These are phyloP conservation scores for Lachnellula hyalina DNA, from an alignment of 2,329 filamentous ascomycete species.

Conservation along the genomic window DNA sequence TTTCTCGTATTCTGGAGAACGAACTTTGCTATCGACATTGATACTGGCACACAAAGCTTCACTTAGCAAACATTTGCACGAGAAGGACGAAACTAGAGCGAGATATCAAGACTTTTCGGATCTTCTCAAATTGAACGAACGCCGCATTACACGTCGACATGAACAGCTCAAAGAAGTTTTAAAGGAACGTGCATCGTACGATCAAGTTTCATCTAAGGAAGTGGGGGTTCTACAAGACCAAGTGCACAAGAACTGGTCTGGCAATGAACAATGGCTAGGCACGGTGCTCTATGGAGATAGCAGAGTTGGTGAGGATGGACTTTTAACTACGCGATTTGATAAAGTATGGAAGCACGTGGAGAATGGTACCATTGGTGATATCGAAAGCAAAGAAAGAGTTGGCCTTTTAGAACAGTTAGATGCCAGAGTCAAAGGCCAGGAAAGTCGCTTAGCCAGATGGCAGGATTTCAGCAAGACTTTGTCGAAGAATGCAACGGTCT, in stretches of 20 bases:
- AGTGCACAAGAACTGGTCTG: constrained; percentile 71
- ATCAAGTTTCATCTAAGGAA: constrained; percentile 13
- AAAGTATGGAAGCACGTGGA: constrained; percentile 66
- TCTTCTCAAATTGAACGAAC: constrained; percentile 58
- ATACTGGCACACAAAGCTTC: constrained; percentile 68
- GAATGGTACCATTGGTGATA: constrained; percentile 49
- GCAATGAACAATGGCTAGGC: constrained; percentile 68
- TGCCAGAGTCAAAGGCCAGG: constrained; percentile 59
- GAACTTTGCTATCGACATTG: constrained; percentile 55
- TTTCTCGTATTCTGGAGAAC: constrained; percentile 50
- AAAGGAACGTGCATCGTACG: constrained; percentile 26
- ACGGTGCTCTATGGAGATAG: constrained; percentile 63
- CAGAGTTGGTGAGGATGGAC: constrained; percentile 48
- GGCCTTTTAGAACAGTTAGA: constrained; percentile 69
- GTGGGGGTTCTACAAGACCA: constrained; percentile 50
- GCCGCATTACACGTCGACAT: constrained; percentile 48
- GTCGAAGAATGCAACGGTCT: constrained; percentile 9
- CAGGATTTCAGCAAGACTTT: constrained; percentile 52
- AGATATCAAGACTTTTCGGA: constrained; percentile 60
- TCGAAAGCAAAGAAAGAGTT: constrained; percentile 42
- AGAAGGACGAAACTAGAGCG: constrained; percentile 53
- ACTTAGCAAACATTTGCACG: constrained; percentile 52
- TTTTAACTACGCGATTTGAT: constrained; percentile 64
- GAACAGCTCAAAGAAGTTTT: constrained; percentile 37
- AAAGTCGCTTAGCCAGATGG: constrained; percentile 67